These are phyloP conservation scores for Austroboletus rostrupii DNA, from an alignment of 1,284 basidiomycete genomes.

Conservation along the genomic window DNA sequence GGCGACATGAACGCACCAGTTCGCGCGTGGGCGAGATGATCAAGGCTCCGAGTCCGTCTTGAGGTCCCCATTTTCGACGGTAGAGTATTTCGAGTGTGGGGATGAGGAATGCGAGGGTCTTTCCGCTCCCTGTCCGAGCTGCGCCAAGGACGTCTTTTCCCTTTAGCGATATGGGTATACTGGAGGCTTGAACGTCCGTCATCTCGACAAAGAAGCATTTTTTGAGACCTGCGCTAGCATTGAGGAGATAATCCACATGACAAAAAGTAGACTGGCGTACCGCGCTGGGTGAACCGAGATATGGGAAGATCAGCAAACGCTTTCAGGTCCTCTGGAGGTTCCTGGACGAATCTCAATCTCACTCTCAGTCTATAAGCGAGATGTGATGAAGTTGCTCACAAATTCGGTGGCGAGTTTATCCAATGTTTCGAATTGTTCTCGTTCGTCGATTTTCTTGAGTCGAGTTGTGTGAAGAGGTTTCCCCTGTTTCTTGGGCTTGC, in stretches of 20 bases:
- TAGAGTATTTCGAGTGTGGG: constrained; percentile 76
- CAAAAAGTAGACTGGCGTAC: constrained; percentile 32
- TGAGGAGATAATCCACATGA: neutral
- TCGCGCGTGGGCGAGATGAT: constrained; percentile 96
- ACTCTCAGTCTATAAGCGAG: constrained; percentile 1
- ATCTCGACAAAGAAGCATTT: constrained; percentile 82
- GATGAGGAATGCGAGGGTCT: constrained; percentile 80
- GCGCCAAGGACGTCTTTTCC: constrained; percentile 74
- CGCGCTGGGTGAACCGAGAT: constrained; percentile 65
- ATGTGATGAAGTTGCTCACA: constrained; percentile 40
- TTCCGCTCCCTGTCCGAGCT: constrained; percentile 79
- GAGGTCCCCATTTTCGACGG: constrained; percentile 73
- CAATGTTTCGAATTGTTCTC: constrained; percentile 51
- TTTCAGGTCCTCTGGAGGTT: constrained; percentile 41
- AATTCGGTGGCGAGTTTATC: constrained; percentile 53
- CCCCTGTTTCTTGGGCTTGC: constrained; percentile 17
- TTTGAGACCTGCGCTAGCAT: constrained; percentile 59
- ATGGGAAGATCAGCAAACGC: constrained; percentile 68
- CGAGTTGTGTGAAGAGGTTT: constrained; percentile 26
- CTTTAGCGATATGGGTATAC: constrained; percentile 62
- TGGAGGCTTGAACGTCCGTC: constrained; percentile 76
- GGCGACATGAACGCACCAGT: constrained; percentile 51
- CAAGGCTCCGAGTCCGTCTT: constrained; percentile 86
- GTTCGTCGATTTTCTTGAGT: constrained; percentile 46
- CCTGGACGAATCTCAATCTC: constrained; percentile 35